Evolutionary conservation across 345 rosid species (phyloP), one percentile per base, ranked within the genome.

Genomic region (Gossypium turneri): DNA sequence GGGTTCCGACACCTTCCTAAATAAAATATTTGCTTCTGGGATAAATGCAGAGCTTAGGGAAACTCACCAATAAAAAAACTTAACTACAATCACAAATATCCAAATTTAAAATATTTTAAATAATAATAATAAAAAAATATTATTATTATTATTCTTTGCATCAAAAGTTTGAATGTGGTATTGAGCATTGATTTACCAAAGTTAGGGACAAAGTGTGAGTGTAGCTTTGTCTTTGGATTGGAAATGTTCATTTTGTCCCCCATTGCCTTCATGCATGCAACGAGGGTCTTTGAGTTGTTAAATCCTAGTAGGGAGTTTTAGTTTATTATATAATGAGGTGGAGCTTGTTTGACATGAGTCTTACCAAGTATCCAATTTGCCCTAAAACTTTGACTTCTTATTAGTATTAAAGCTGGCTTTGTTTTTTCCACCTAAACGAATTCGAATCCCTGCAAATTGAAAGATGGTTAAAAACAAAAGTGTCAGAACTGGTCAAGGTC

Each of bases 21-120:
- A 77, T 62, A 76, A 79, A 77, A 79, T 81, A 79, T 65, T 57
- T 80, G 24, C 55, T 68, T 66, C 79, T 79, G 41, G 4, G 52
- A 34, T 53, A 60, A 61, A 34, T 50, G 57, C 84, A 77, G 83
- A 79, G 75, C 87, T 27, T 78, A 67, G 84, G 78, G 77, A 75
- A 72, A 70, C 81, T 76, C 68, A 38, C 56, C 43, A 44, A 52
- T 59, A 25, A 45, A 27, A 73, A 43, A 66, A 68, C 34, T 67
- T 56, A 43, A 48, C 38, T 7, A n/a, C 17, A 57, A 48, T 20
- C n/a, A 19, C 25, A 71, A 57, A 29, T 63, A 56, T 25, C 4
- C 1, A 48, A 71, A 34, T 12, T 60, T 19, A 38, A 61, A 29
- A 48, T 71, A 29, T 12, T 60, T 19, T 24, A 61, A 22, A 43